These are phyloP conservation scores for Wolfiporia cocos DNA, from an alignment of 1,284 basidiomycete genomes.

Conservation along the genomic window DNA sequence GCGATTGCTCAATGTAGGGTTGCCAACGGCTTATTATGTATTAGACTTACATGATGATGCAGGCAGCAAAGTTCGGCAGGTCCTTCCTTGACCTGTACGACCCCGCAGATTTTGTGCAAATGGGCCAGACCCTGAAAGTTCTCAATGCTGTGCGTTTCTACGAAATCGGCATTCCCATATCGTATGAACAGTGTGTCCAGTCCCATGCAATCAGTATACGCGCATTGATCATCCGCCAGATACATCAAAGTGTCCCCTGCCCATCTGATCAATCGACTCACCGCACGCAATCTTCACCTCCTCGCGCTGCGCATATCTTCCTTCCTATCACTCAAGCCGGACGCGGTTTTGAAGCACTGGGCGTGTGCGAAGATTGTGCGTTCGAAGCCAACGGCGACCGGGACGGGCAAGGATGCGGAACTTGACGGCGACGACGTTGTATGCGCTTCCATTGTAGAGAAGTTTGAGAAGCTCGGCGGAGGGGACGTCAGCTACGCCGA, in stretches of 20 bases:
- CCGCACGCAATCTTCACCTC: constrained; percentile 85
- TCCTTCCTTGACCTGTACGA: constrained; percentile 92
- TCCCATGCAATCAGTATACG: neutral
- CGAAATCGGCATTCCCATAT: constrained; percentile 91
- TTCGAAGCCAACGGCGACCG: constrained; percentile 52
- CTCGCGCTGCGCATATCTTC: constrained; percentile 89
- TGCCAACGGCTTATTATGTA: neutral
- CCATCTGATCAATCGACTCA: constrained; percentile 78
- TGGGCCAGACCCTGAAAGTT: constrained; percentile 92
- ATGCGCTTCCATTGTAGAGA: constrained; percentile 80
- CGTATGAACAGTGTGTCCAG: constrained; percentile 76
- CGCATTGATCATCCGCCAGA: constrained; percentile 33
- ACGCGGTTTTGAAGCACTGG: constrained; percentile 93
- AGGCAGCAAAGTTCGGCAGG: constrained; percentile 95
- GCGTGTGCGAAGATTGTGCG: constrained; percentile 86
- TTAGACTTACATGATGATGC: constrained; percentile 6
- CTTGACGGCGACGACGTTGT: constrained; percentile 71
- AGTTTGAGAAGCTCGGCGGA: constrained; percentile 72
- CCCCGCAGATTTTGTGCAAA: constrained; percentile 84
- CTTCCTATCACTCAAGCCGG: constrained; percentile 78
- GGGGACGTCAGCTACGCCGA: constrained; percentile 87
- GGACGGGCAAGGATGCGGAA: constrained; percentile 45
- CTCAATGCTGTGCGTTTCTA: constrained; percentile 89
- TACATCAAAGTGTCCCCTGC: constrained; percentile 74
- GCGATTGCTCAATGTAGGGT: constrained; percentile 71